A percentile compares a stretch with the other conserved stretches of the same genome.
Conservation (phyloP, 169 alveolate genomes). For the Blepharisma undulans region DNA sequence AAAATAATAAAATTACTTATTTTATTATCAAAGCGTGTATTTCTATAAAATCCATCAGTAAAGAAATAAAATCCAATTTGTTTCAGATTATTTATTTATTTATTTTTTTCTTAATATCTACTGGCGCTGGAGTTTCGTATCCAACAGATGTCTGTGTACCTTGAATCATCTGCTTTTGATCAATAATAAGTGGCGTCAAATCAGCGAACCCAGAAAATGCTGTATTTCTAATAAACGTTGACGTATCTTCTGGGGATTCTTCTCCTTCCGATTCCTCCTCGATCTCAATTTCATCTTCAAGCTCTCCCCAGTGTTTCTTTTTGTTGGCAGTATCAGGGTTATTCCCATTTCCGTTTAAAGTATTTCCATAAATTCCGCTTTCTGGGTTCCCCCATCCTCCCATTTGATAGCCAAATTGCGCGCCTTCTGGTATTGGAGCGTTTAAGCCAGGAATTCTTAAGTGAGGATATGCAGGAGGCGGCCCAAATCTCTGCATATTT, state of each 20-base stretch:
- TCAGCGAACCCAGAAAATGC: conserved; percentile 23
- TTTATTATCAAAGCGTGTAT: too few relatives aligned
- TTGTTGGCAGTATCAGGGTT: conserved; percentile 48
- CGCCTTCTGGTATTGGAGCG: conserved; percentile 90
- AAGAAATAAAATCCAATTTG: too few relatives aligned
- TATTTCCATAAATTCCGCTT: conserved; percentile 81
- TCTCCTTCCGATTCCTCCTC: conserved; percentile 58
- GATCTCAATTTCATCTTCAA: conserved; percentile 69
- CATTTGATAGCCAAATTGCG: conserved; percentile 38
- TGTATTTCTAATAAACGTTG: not conserved
- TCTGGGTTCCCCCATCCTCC: conserved; percentile 94
- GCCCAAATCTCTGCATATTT: conserved; percentile 98
- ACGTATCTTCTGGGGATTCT: conserved; percentile 63
- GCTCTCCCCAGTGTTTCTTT: conserved; percentile 68
- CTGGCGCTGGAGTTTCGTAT: conserved; percentile 48
- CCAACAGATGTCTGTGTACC: conserved; percentile 43
- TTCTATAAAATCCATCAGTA: too few relatives aligned
- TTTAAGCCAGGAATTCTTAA: conserved; percentile 96
- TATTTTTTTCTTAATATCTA: conserved; percentile 24
- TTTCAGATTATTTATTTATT: not conserved
- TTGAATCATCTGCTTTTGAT: not conserved
- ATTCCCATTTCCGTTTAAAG: conserved; percentile 49
- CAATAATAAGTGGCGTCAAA: conserved; percentile 35
- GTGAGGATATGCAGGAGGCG: conserved; percentile 99
- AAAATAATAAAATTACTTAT: too few relatives aligned